Conservation (phyloP, 257 asterid species). For the Oldenlandia corymbosa region DNA sequence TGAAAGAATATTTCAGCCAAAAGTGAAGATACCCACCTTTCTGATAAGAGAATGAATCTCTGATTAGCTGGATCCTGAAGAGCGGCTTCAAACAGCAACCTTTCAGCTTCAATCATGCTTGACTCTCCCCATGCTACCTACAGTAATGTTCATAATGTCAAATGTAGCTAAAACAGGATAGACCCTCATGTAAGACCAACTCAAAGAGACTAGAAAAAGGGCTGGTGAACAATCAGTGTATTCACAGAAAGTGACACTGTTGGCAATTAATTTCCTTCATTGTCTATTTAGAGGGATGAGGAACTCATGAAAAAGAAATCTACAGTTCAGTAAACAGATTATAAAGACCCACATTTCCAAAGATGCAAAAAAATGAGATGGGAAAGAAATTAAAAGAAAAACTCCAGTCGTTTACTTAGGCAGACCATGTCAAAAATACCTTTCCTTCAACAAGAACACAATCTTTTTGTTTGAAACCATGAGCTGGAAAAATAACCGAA, state of each 20-base stretch:
- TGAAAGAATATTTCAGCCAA: not conserved
- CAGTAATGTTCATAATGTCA: constrained; percentile 25
- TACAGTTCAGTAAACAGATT: not conserved
- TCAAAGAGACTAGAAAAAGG: not conserved
- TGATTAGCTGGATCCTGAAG: constrained; percentile 85
- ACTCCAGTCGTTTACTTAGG: too few relatives aligned
- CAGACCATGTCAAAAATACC: too few relatives aligned
- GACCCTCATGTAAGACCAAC: not conserved
- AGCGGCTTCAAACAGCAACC: constrained; percentile 74
- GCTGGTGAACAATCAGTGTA: not conserved
- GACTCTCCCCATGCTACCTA: constrained; percentile 99
- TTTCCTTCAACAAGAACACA: too few relatives aligned
- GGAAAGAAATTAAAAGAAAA: too few relatives aligned
- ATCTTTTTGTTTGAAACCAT: too few relatives aligned
- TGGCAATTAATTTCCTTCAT: not conserved
- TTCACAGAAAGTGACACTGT: not conserved
- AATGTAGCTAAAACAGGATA: not conserved
- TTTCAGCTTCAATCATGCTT: constrained; percentile 96
- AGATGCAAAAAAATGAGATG: not conserved
- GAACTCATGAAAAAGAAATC: not conserved
- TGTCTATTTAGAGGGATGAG: not conserved
- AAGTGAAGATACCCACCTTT: constrained; percentile 49
- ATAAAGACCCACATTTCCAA: not conserved
- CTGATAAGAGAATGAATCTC: constrained; percentile 93
- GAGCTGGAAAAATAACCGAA: not conserved